Conservation (phyloP, 1,284 basidiomycete genomes). For the Malassezia pachydermatis region DNA sequence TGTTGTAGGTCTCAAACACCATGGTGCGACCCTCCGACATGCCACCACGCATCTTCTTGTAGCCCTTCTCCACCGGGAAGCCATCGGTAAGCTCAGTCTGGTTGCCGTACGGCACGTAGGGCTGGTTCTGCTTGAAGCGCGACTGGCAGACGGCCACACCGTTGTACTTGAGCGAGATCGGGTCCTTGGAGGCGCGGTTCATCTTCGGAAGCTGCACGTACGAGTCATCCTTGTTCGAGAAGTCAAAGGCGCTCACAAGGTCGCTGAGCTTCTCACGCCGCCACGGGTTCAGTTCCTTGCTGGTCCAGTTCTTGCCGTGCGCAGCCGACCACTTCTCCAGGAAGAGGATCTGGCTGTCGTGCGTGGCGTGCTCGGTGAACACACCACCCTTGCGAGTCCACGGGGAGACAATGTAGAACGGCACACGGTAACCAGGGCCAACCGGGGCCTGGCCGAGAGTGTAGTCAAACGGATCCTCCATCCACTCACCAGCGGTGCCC, state of each 20-base stretch:
- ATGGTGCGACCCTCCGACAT: slow-evolving; percentile 28
- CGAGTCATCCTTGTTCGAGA: slow-evolving; percentile 19
- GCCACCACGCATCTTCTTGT: slow-evolving; percentile 23
- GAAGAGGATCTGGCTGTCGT: slow-evolving; percentile 33
- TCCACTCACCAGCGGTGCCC: slow-evolving; percentile 26
- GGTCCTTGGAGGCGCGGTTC: slow-evolving; percentile 14
- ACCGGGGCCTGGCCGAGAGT: slow-evolving; percentile 20
- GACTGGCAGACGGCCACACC: slow-evolving; percentile 17
- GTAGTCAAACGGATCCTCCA: slow-evolving; percentile 26
- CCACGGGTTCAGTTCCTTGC: slow-evolving; percentile 27
- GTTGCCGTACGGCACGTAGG: slow-evolving; percentile 16
- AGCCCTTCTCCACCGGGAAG: slow-evolving; percentile 20
- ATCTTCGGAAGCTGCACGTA: slow-evolving; percentile 14
- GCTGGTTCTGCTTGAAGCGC: slow-evolving; percentile 15
- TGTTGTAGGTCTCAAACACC: slow-evolving; percentile 19
- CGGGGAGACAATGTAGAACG: slow-evolving; percentile 34
- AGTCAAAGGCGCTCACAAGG: slow-evolving; percentile 34
- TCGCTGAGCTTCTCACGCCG: slow-evolving; percentile 28
- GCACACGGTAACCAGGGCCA: slow-evolving; percentile 37
- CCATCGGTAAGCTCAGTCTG: slow-evolving; percentile 14
- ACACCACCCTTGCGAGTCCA: slow-evolving; percentile 31
- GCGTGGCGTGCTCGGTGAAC: slow-evolving; percentile 30
- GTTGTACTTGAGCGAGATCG: slow-evolving; percentile 16
- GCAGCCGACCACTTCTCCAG: slow-evolving; percentile 35
- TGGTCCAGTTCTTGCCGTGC: slow-evolving; percentile 25